These are phyloP conservation scores for Hymenoscyphus fructigenus DNA, from an alignment of 2,329 filamentous ascomycete species.

Conservation along the genomic window DNA sequence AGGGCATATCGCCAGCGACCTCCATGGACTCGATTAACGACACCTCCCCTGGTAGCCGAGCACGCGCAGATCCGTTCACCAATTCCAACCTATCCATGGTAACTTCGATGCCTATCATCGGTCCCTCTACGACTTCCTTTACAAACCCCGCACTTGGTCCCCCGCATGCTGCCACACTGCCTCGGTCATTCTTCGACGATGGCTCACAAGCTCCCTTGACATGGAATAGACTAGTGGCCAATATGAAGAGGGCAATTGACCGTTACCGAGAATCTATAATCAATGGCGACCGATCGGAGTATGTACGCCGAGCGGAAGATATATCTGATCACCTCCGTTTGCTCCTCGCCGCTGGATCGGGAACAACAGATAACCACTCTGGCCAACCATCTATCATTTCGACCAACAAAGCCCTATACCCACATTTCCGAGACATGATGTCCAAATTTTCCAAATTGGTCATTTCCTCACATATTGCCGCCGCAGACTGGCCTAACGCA, in stretches of 20 bases:
- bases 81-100: slow-evolving; percentile 54
- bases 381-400: slow-evolving; percentile 99
- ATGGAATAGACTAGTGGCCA: slow-evolving; percentile 86
- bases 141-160: slow-evolving; percentile 45
- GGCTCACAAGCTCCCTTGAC: slow-evolving; percentile 76
- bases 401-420: slow-evolving; percentile 94
- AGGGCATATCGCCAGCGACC: slow-evolving; percentile 78
- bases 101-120: slow-evolving; percentile 39
- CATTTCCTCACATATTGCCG: slow-evolving; percentile 94
- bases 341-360: slow-evolving; percentile 90
- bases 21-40: slow-evolving; percentile 90
- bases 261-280: slow-evolving; percentile 88
- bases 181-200: slow-evolving; percentile 88
- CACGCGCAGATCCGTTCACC: slow-evolving; percentile 55
- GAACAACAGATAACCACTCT: slow-evolving; percentile 97
- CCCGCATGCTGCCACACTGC: slow-evolving; percentile 54
- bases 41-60: slow-evolving; percentile 57
- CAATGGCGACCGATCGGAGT: slow-evolving; percentile 80
- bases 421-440: slow-evolving; percentile 99
- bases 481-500: slow-evolving; percentile 90
- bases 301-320: slow-evolving; percentile 92
- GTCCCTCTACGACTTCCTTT: slow-evolving; percentile 52
- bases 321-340: slow-evolving; percentile 95
- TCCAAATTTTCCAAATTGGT: slow-evolving; percentile 99
- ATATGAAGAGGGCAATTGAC: slow-evolving; percentile 90